These are phyloP conservation scores for Fusarium sp. DNA, from an alignment of 2,329 filamentous ascomycete species.

Conservation along the genomic window DNA sequence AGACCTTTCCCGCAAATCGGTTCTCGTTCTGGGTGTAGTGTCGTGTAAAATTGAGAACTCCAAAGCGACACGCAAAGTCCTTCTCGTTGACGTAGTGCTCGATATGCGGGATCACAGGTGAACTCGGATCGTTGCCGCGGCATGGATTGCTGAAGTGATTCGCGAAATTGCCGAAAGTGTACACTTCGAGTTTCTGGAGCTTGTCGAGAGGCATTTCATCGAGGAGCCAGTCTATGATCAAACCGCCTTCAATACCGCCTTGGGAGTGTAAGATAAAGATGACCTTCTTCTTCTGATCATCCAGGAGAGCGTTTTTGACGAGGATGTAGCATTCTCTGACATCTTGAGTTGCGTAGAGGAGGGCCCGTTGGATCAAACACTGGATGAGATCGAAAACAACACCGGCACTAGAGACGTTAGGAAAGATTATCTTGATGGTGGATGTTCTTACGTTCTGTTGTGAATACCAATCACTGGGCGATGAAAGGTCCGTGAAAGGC, in stretches of 20 bases:
- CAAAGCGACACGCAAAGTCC: conserved; percentile 24
- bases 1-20: conserved; percentile 28
- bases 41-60: conserved; percentile 17
- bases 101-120: conserved; percentile 18
- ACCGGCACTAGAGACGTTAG: conserved; percentile 5
- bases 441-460: conserved; percentile 17
- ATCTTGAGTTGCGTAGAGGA: conserved; percentile 31
- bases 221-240: conserved; percentile 36
- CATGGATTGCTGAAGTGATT: conserved; percentile 35
- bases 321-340: conserved; percentile 30
- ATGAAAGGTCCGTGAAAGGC: conserved; percentile 28
- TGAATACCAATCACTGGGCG: conserved; percentile 27
- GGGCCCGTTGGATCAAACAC: conserved; percentile 26
- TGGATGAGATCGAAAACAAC: conserved; percentile 32
- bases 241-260: conserved; percentile 29
- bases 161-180: conserved; percentile 33
- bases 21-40: conserved; percentile 20
- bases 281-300: conserved; percentile 19
- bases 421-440: rapidly evolving
- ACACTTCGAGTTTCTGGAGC: conserved; percentile 33
- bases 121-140: not conserved
- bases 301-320: conserved; percentile 26
- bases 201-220: conserved; percentile 22
- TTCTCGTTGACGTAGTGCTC: conserved; percentile 30
- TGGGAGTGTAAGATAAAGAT: conserved; percentile 29